Base-by-base conservation (phyloP, 2,329 filamentous ascomycete genomes). In the Trichoderma endophyticum region DNA sequence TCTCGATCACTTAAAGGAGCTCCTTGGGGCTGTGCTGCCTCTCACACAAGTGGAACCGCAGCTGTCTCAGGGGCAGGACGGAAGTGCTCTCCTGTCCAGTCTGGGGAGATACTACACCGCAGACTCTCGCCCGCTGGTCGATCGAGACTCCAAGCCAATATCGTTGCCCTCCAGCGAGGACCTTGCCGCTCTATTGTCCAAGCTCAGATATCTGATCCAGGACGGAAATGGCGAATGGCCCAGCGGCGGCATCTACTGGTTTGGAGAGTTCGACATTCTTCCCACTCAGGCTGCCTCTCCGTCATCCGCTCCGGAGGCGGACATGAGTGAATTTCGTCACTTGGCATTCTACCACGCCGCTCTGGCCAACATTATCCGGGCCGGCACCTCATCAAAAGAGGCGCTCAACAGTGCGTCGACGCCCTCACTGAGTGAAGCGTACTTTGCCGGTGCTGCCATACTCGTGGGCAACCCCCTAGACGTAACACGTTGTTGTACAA, bases 241-340 rank as follows among this genome's bases (percentile, higher is more conserved):
- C 8, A 83, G 82, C 24, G 86, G 86, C 21, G 86, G 86, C 32
- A 83, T 86, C 48, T 83, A 83, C 74, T 86, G 83, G 80, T 87
- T 84, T 83, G 82, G 82, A 28, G 79, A 84, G 56, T 78, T 86
- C 28, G 75, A 79, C 26, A 76, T 78, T 34, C 65, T 80, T 3
- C 80, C 83, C 7, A 66, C 71, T 24, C 74, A 77, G 9, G 77
- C 79, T 1, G 63, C 72, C 21, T 63, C 34, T 34, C 73, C 39
- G 67, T 51, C 59, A 14, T 57, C 36, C 54, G 76, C 73, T 32
- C 74, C 78, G 7, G 72, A 75, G 6, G 73, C 78, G 14, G 71
- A 75, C 6, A 64, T 75, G 15, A 76, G 78, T 18, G 77, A 78
- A 18, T 79, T 79, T 51, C 81, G 83, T n/a, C 76, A 81, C 21